These are phyloP conservation scores for Neofusicoccum sp. DNA, from an alignment of 2,329 filamentous ascomycete genomes.

Conservation along the genomic window DNA sequence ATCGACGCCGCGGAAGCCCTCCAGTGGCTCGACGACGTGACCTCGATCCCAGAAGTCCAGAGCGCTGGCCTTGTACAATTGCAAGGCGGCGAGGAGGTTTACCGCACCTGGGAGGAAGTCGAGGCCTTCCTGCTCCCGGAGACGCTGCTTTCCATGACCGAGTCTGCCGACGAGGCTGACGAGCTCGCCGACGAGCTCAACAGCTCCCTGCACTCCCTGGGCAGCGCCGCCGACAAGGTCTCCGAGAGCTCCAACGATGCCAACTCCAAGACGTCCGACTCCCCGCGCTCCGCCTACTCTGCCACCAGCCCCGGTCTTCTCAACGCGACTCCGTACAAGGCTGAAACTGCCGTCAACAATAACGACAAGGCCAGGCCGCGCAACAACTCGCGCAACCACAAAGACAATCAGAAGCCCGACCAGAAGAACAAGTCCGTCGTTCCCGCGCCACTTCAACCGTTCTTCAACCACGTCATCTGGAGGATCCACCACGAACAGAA, in stretches of 20 bases:
- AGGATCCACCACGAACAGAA: slow-evolving; percentile 50
- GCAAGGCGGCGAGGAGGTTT: slow-evolving; percentile 49
- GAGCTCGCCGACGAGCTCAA: slow-evolving; percentile 38
- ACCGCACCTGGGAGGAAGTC: slow-evolving; percentile 49
- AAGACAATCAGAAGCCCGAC: background rate
- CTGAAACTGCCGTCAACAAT: slow-evolving; percentile 18
- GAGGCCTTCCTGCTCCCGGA: slow-evolving; percentile 49
- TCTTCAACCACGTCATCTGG: slow-evolving; percentile 54
- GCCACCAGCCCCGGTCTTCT: slow-evolving; percentile 32
- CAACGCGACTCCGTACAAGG: slow-evolving; percentile 32
- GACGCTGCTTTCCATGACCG: slow-evolving; percentile 50
- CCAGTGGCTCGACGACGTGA: slow-evolving; percentile 52
- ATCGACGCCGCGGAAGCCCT: slow-evolving; percentile 49
- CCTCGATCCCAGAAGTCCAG: slow-evolving; percentile 41
- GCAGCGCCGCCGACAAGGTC: slow-evolving; percentile 35
- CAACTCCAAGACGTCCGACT: slow-evolving; percentile 39
- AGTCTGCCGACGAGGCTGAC: slow-evolving; percentile 37
- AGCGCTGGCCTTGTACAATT: slow-evolving; percentile 40
- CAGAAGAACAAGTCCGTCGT: slow-evolving; percentile 33
- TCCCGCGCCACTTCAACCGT: slow-evolving; percentile 43
- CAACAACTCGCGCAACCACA: background rate
- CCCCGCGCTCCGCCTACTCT: slow-evolving; percentile 38
- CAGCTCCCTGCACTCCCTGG: slow-evolving; percentile 32
- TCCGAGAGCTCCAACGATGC: slow-evolving; percentile 47
- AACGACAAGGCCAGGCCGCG: slow-evolving; percentile 2